Evolutionary conservation across 345 rosid species (phyloP).

Genomic region (Cardamine occulta): DNA sequence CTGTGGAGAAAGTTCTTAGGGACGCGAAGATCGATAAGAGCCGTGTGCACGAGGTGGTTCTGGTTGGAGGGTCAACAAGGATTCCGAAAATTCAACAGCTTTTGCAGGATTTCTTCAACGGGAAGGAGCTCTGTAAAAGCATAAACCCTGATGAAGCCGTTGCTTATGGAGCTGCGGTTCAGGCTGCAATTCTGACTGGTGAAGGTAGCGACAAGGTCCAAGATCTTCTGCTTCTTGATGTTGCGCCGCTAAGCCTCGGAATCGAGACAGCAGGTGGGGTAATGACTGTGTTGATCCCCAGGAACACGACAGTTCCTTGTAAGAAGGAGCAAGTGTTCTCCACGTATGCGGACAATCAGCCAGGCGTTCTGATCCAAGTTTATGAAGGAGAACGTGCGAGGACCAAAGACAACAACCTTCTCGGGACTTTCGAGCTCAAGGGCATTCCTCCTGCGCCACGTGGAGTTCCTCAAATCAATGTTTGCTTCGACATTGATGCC

Average conservation of each 20-base stretch:
- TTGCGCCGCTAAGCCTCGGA: constrained; percentile 52
- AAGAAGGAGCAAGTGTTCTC: constrained; percentile 54
- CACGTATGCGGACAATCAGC: constrained; percentile 52
- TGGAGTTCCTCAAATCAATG: constrained; percentile 56
- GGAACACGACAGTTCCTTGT: constrained; percentile 53
- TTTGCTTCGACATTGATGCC: constrained; percentile 49
- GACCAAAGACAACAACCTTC: constrained; percentile 55
- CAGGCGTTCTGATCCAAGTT: constrained; percentile 53
- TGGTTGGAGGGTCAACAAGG: constrained; percentile 55
- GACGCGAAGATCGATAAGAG: constrained; percentile 49
- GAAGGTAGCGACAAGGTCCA: constrained; percentile 56
- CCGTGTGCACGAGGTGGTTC: constrained; percentile 51
- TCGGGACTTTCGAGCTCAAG: constrained; percentile 53
- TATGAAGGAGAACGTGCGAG: constrained; percentile 57
- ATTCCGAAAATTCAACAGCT: constrained; percentile 57
- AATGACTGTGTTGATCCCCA: constrained; percentile 50
- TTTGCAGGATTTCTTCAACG: constrained; percentile 52
- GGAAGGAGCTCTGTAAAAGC: constrained; percentile 56
- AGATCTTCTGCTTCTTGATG: constrained; percentile 52
- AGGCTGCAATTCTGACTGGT: constrained; percentile 53
- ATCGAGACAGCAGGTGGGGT: constrained; percentile 58
- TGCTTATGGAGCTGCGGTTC: constrained; percentile 55
- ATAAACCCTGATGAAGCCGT: constrained; percentile 59
- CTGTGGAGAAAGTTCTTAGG: constrained; percentile 53
- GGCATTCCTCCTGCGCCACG: constrained; percentile 57